These are phyloP conservation scores for Hypoxylon perforatum DNA, from an alignment of 495 filamentous ascomycete genomes.

Conservation along the genomic window DNA sequence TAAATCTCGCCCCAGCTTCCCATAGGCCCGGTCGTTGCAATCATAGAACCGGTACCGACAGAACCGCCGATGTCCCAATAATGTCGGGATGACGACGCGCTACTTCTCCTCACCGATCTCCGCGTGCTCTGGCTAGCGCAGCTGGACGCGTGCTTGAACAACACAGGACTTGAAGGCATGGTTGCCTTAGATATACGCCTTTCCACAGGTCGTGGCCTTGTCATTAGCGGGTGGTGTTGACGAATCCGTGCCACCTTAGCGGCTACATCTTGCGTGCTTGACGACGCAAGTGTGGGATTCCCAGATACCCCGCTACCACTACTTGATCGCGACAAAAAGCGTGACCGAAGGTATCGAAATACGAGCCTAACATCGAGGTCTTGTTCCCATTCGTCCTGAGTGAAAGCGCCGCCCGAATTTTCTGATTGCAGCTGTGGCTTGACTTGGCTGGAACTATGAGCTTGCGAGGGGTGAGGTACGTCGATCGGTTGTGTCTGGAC, in stretches of 20 bases:
- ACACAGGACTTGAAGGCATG: conserved; percentile 57
- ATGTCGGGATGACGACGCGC: conserved; percentile 66
- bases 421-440: conserved; percentile 35
- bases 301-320: conserved; percentile 39
- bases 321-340: conserved; percentile 66
- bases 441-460: conserved; percentile 20
- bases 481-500: conserved; percentile 41
- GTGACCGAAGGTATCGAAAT: conserved; percentile 84
- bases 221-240: conserved; percentile 85
- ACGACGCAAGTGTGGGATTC: conserved; percentile 57
- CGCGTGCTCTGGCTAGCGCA: conserved; percentile 85
- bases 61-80: conserved; percentile 90
- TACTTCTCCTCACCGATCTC: conserved; percentile 67
- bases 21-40: conserved; percentile 71
- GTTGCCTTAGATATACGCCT: conserved; percentile 64
- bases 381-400: conserved; percentile 86
- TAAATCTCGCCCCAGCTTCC: conserved; percentile 79
- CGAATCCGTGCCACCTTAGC: conserved; percentile 84
- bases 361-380: conserved; percentile 86
- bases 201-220: conserved; percentile 63
- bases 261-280: conserved; percentile 70
- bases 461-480: conserved; percentile 32
- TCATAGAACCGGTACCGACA: conserved; percentile 76
- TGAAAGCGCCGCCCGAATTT: conserved; percentile 47
- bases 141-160: conserved; percentile 69